phyloP scores from a whole-genome alignment of 2,329 filamentous ascomycete species.

The Calonectria montana region DNA sequence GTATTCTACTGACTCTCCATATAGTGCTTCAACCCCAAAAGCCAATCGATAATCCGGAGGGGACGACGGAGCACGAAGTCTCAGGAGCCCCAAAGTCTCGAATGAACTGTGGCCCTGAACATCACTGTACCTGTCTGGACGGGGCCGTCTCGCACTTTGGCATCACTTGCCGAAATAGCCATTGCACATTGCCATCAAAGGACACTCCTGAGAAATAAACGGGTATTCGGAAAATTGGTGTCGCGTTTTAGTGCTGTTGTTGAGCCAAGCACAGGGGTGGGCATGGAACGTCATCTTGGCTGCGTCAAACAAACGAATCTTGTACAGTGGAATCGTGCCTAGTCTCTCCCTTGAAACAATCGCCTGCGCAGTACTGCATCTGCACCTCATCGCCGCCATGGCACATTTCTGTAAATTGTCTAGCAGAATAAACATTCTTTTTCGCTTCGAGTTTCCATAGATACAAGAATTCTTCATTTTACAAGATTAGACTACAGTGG shows the following conservation, averaged over 20 bases:
- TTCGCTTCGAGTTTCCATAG: background rate
- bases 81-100: background rate
- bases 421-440: background rate
- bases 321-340: background rate
- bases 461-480: background rate
- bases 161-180: conserved; percentile 11
- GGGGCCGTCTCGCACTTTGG: conserved; percentile 11
- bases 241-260: background rate
- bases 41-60: background rate
- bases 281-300: background rate
- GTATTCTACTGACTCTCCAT: background rate
- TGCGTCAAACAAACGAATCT: background rate
- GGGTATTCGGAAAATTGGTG: background rate
- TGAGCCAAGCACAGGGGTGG: background rate
- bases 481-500: background rate
- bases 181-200: conserved; percentile 1
- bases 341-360: conserved; percentile 3
- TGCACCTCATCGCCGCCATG: background rate
- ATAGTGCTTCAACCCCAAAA: background rate
- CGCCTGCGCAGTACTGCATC: background rate
- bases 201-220: background rate
- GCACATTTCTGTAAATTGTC: background rate
- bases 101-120: background rate
- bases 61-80: background rate
- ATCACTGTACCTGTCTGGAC: conserved; percentile 20